These are phyloP conservation scores for Thielaviopsis cerberus DNA, from an alignment of 2,329 filamentous ascomycete genomes.

Conservation along the genomic window DNA sequence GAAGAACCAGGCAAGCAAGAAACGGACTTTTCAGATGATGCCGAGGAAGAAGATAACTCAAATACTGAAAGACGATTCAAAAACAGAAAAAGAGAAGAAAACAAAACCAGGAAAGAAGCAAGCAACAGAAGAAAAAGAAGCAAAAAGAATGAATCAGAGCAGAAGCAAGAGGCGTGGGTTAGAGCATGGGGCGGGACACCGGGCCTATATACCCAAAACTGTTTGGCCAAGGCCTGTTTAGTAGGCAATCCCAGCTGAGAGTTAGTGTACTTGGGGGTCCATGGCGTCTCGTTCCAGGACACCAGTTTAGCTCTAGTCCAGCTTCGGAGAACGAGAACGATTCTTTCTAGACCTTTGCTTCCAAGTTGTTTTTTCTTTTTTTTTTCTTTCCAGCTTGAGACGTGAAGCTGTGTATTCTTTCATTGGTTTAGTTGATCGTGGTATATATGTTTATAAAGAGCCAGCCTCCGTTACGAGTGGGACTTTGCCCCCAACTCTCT, in stretches of 20 bases:
- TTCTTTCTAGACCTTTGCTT: no score
- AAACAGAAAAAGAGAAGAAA: slow-evolving; percentile 3
- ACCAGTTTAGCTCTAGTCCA: background rate
- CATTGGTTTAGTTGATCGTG: no score
- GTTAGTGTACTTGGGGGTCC: background rate
- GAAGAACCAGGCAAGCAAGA: background rate
- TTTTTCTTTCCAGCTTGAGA: no score
- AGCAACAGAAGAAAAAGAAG: background rate
- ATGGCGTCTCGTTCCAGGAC: background rate
- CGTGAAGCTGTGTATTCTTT: no score
- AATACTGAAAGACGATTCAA: background rate
- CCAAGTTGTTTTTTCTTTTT: no score
- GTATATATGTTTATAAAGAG: no score
- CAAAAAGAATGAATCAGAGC: background rate
- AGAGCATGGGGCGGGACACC: slow-evolving; percentile 6
- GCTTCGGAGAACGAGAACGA: no score
- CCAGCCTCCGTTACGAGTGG: no score
- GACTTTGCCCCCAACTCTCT: no score
- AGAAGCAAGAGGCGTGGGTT: slow-evolving; percentile 2
- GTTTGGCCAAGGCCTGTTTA: background rate
- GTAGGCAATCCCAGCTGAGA: background rate
- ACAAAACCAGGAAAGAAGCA: background rate
- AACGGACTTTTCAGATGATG: background rate
- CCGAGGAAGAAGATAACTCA: background rate
- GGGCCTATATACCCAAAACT: slow-evolving; percentile 4